Evolutionary conservation across 202 grass and related monocot genomes (phyloP).

Genomic region (Saccharum hybrid): DNA sequence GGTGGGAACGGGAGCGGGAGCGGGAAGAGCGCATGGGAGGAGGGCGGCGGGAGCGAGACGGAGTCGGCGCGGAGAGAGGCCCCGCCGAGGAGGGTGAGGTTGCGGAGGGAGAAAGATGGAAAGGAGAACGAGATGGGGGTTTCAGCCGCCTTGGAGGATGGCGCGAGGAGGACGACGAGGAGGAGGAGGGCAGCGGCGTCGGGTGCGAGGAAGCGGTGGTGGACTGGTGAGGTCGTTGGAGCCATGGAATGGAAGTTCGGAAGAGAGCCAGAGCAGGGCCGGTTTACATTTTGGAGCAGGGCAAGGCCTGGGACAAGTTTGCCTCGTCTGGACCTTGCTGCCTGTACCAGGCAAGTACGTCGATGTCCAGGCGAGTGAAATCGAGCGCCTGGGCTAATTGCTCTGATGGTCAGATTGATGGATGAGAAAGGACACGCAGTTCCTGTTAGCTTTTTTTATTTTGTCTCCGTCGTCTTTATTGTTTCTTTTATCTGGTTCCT

Average conservation of each 20-base stretch:
- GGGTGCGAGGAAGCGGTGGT: neutral
- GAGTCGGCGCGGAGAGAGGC: slow-evolving; percentile 34
- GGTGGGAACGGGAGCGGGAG: slow-evolving; percentile 26
- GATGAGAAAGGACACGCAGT: too few species aligned
- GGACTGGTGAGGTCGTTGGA: neutral
- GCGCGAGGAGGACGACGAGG: neutral
- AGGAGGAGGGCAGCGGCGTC: neutral
- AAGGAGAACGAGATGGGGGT: slow-evolving; percentile 31
- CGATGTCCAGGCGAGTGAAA: too few species aligned
- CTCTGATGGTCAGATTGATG: too few species aligned
- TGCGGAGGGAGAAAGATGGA: slow-evolving; percentile 32
- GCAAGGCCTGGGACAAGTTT: too few species aligned
- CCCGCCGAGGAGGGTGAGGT: slow-evolving; percentile 48
- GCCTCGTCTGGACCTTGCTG: too few species aligned
- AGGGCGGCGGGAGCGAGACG: neutral
- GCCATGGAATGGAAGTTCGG: neutral
- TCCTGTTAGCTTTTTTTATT: too few species aligned
- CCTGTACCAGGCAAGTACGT: too few species aligned
- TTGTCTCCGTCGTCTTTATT: too few species aligned
- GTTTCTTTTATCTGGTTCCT: too few species aligned
- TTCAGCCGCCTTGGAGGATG: neutral
- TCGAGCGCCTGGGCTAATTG: too few species aligned
- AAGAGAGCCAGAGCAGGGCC: slow-evolving; percentile 51
- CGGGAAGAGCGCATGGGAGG: slow-evolving; percentile 13
- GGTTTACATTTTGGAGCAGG: too few species aligned